Base-by-base conservation (phyloP, 768 basidiomycete genomes). In the Collybia mongolica region DNA sequence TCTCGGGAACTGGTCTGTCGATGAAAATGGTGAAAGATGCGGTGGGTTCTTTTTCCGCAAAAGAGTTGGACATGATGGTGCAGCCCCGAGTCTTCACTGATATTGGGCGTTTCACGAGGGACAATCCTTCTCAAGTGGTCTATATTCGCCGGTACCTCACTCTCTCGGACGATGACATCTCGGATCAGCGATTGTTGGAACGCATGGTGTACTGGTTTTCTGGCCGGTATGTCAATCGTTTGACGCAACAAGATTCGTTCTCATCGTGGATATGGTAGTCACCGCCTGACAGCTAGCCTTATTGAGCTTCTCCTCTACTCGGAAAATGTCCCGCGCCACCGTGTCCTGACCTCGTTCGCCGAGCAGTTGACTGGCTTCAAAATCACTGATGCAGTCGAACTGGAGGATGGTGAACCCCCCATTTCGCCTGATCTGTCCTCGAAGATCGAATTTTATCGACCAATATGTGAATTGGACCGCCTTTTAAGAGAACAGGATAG, bases 141-240 rank as follows among this genome's bases (percentile, higher is more conserved):
- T 52, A 52, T 47, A 38, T 52, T 15, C 44, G 40, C 36, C 37
- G 39, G 29, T 48, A 52, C 43, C 24, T 37, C 26, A 11, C 48
- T 51, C 26, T 44, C 32, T 44, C 42, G 1, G 5, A 6, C 14
- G 26, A 29, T 29, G 2, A 29, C n/a, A 7, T 44, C 54, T 52
- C 42, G 12, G 54, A 49, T 43, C 35, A 50, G 48, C 51, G 57
- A 35, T 56, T 58, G 45, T 32, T 40, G 48, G 49, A 58, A n/a
- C 44, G 52, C 49, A 58, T 58, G 44, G 8, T 47, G 37, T 51
- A 48, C 46, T 58, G 56, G 56, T 58, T 58, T 44, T 44, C 45
- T 42, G 46, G 43, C 28, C 17, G 43, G 43, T 44, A 1, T 26
- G 43, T 32, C 28, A 26, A 29, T 26, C 8, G 18, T 44, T 32